Conservation (phyloP, 441 rosid species). For the Aleurites moluccanus region DNA sequence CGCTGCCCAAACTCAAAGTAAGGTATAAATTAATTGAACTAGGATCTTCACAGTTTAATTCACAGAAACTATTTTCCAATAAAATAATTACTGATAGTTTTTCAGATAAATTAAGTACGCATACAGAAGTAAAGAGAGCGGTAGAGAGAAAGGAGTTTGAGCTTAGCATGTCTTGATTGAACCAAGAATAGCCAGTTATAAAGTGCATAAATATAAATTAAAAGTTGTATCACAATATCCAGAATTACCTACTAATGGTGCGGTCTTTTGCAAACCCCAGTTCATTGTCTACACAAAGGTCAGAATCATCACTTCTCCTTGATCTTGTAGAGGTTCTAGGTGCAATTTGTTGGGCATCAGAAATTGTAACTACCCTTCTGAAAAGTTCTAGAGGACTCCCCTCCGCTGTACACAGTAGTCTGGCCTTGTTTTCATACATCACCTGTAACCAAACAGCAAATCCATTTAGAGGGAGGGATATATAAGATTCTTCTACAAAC, state of each 20-base stretch:
- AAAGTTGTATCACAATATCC: not conserved
- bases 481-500: not conserved
- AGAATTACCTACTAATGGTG: conserved; percentile 83
- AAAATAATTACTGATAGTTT: too few species aligned
- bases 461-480: not conserved
- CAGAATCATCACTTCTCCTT: conserved; percentile 66
- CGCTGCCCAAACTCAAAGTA: too few species aligned
- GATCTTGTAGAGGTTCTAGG: conserved; percentile 91
- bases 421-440: conserved; percentile 86
- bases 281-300: conserved; percentile 93
- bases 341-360: conserved; percentile 72
- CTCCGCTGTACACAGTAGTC: conserved; percentile 86
- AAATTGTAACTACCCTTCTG: conserved; percentile 59
- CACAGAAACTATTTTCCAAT: not conserved
- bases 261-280: conserved; percentile 95
- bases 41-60: not conserved
- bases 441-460: conserved; percentile 47
- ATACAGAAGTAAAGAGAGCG: not conserved
- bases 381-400: conserved; percentile 79
- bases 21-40: not conserved
- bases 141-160: not conserved
- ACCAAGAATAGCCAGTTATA: not conserved
- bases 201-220: not conserved
- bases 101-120: not conserved
- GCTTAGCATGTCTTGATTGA: not conserved